Evolutionary conservation across 257 asterid species (phyloP).

Genomic region (Craterostigma plantagineum): DNA sequence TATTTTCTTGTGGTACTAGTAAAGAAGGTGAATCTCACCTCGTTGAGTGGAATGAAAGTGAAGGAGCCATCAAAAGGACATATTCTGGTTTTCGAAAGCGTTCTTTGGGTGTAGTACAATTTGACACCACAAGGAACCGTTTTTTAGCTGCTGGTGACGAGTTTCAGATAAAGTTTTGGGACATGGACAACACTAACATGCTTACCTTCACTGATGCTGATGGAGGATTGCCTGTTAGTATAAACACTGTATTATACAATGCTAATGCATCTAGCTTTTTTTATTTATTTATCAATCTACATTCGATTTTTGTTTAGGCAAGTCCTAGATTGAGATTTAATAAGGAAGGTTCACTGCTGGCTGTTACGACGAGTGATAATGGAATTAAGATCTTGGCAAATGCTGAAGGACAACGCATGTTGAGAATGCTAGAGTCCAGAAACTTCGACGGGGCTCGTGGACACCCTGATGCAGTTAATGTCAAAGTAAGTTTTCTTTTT

Average conservation of each 20-base stretch:
- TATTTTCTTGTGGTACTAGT: slow-evolving; percentile 91
- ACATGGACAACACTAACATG: slow-evolving; percentile 57
- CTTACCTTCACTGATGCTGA: slow-evolving; percentile 63
- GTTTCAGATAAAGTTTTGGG: slow-evolving; percentile 91
- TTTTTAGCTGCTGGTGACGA: slow-evolving; percentile 94
- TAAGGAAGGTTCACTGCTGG: slow-evolving; percentile 85
- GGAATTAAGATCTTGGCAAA: slow-evolving; percentile 91
- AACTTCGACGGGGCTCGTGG: slow-evolving; percentile 74
- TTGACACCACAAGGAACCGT: slow-evolving; percentile 68
- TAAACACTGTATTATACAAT: slow-evolving; percentile 15
- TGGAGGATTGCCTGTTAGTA: slow-evolving; percentile 89
- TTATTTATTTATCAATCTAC: slow-evolving; percentile 6
- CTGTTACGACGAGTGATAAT: slow-evolving; percentile 81
- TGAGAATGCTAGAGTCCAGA: slow-evolving; percentile 79
- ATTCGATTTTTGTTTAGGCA: slow-evolving; percentile 28
- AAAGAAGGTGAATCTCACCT: slow-evolving; percentile 90
- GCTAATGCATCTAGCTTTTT: slow-evolving; percentile 6
- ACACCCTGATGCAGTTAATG: slow-evolving; percentile 53
- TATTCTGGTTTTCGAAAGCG: slow-evolving; percentile 77
- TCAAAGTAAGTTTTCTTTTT: slow-evolving; percentile 38
- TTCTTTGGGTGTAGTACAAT: slow-evolving; percentile 81
- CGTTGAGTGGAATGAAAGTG: slow-evolving; percentile 95
- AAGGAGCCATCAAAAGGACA: slow-evolving; percentile 77
- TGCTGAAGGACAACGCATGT: slow-evolving; percentile 73
- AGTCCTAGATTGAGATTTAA: slow-evolving; percentile 88